Percentiles rank a stretch among this genome's conserved stretches.
Conservation (phyloP, 441 rosid species). For the Rhodomyrtus psidioides region DNA sequence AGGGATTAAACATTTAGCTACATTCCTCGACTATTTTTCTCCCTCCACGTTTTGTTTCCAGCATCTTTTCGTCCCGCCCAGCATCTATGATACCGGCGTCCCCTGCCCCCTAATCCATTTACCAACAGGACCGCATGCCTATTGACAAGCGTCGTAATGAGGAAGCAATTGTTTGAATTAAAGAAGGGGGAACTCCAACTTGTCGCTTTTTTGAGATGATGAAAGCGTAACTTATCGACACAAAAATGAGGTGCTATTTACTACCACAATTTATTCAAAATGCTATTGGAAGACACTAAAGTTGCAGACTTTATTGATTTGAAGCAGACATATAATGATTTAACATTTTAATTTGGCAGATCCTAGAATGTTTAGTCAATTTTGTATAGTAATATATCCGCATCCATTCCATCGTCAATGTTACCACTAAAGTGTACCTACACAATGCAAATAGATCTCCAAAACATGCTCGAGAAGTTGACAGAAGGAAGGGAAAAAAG, state of each 20-base stretch:
- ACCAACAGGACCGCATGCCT: too few species aligned
- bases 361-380: neutral
- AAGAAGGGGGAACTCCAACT: neutral
- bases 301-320: neutral
- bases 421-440: neutral
- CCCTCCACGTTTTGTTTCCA: neutral
- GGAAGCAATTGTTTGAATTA: neutral
- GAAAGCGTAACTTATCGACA: neutral
- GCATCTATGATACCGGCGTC: too few species aligned
- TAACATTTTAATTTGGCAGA: neutral
- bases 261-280: too few species aligned
- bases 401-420: neutral
- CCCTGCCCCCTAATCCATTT: too few species aligned
- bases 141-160: too few species aligned
- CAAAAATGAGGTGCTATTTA: too few species aligned
- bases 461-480: neutral
- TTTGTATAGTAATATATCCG: neutral
- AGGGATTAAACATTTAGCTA: neutral
- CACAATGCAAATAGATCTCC: neutral
- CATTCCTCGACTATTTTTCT: neutral
- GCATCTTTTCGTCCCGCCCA: neutral
- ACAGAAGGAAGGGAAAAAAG: neutral
- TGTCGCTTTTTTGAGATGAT: neutral
- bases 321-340: neutral
- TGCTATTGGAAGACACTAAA: neutral